Conservation (phyloP, 2,329 filamentous ascomycete genomes). For the Pseudogymnoascus destructans region DNA sequence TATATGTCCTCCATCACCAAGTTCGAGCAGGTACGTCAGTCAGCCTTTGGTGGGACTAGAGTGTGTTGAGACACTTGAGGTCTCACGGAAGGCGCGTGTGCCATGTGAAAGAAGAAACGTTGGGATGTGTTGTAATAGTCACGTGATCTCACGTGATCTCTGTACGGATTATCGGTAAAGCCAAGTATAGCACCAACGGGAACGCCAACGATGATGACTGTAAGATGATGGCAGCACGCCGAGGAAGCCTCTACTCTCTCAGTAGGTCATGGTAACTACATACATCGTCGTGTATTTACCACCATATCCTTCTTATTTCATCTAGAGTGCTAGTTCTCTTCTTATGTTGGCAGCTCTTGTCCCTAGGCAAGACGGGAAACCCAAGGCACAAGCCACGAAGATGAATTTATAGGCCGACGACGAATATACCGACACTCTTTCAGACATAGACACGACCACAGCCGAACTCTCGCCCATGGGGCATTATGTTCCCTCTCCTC, state of each 20-base stretch:
- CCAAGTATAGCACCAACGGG: not conserved
- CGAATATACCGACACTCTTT: not conserved
- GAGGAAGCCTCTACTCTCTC: not conserved
- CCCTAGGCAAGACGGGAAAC: not conserved
- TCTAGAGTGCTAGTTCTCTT: not conserved
- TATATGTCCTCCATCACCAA: not conserved
- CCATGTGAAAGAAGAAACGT: constrained; percentile 6
- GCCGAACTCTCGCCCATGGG: not conserved
- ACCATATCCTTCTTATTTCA: not conserved
- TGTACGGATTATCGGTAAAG: too few species aligned
- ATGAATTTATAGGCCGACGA: not conserved
- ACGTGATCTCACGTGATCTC: too few species aligned
- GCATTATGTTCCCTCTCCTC: not conserved
- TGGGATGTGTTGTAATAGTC: too few species aligned
- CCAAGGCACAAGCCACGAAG: not conserved
- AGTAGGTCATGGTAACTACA: not conserved
- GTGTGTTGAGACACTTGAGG: constrained; percentile 1
- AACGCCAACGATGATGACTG: not conserved
- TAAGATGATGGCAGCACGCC: not conserved
- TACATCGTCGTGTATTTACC: not conserved
- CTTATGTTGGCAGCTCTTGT: not conserved
- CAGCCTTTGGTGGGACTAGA: constrained; percentile 2
- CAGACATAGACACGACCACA: not conserved
- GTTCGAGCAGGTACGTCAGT: not conserved
- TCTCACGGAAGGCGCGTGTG: not conserved